Evolutionary conservation across 352 stramenopile genomes (phyloP).

Genomic region (Phytophthora vignae): DNA sequence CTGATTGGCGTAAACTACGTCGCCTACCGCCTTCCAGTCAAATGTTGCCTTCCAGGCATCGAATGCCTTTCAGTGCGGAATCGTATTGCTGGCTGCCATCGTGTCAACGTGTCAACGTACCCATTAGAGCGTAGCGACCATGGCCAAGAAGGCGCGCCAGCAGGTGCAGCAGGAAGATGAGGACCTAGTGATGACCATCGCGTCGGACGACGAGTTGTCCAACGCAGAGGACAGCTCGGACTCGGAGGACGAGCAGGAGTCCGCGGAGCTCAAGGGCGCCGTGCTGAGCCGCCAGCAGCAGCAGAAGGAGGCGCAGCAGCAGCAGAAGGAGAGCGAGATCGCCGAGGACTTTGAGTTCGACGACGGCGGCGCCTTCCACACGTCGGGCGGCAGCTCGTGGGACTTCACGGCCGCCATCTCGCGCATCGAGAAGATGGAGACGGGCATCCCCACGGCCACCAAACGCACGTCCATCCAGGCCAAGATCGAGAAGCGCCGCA

Average conservation of each 20-base stretch:
- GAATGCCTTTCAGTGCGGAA: constrained; percentile 9
- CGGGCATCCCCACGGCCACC: constrained; percentile 55
- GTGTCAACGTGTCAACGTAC: neutral
- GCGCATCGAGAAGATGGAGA: constrained; percentile 83
- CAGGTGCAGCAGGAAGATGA: constrained; percentile 40
- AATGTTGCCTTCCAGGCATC: constrained; percentile 6
- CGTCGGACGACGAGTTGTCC: constrained; percentile 86
- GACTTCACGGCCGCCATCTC: constrained; percentile 91
- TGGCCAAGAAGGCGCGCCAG: constrained; percentile 23
- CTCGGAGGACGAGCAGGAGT: constrained; percentile 56
- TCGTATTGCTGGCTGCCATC: constrained; percentile 27
- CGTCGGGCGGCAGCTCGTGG: constrained; percentile 75
- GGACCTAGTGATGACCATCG: constrained; percentile 91
- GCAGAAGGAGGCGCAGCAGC: constrained; percentile 41
- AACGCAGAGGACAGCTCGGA: constrained; percentile 81
- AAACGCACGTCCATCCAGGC: constrained; percentile 86
- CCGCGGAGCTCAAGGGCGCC: constrained; percentile 54
- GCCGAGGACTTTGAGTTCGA: constrained; percentile 90
- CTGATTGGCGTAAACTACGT: constrained; percentile 25
- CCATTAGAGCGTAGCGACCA: constrained; percentile 4
- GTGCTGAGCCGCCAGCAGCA: constrained; percentile 79
- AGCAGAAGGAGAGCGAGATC: constrained; percentile 68
- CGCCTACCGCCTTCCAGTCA: constrained; percentile 27
- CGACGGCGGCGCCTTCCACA: constrained; percentile 61
- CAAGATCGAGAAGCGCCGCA: constrained; percentile 86